Conservation (phyloP, 331 rosid species). For the Pyracantha coccinea region DNA sequence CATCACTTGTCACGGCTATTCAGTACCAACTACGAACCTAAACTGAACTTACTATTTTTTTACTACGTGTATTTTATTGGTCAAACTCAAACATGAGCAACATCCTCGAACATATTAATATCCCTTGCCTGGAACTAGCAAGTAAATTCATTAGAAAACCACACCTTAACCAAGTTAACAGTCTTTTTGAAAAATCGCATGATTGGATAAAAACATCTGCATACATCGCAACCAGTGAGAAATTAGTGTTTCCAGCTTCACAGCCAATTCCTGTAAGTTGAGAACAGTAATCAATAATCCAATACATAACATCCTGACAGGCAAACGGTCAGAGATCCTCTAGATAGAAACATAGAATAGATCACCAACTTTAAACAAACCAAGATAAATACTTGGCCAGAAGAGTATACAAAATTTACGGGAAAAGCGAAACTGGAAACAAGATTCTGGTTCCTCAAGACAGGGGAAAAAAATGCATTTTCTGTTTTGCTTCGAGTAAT, state of each 20-base stretch:
- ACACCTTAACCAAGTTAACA: constrained; percentile 79
- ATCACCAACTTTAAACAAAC: not conserved
- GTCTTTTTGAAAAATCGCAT: constrained; percentile 92
- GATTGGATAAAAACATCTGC: constrained; percentile 73
- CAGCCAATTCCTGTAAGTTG: constrained; percentile 62
- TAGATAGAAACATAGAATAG: not conserved
- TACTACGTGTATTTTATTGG: not conserved
- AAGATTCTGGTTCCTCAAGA: not conserved
- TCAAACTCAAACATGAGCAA: not conserved
- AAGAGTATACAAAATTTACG: not conserved
- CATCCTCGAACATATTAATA: not conserved
- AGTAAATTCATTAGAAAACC: not conserved
- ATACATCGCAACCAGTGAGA: constrained; percentile 65
- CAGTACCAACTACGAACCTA: not conserved
- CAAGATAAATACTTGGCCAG: no score
- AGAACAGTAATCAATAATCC: constrained; percentile 1
- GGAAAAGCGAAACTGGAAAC: not conserved
- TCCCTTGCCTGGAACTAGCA: not conserved
- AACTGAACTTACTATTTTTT: not conserved
- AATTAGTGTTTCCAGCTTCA: constrained; percentile 94
- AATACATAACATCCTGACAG: not conserved
- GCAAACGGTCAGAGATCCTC: constrained; percentile 7
- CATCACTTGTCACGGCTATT: not conserved
- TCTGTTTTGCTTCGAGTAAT: no score
- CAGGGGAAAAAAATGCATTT: no score